Conservation (phyloP, 2,329 filamentous ascomycete genomes). For the Trematosphaeria pertusa region DNA sequence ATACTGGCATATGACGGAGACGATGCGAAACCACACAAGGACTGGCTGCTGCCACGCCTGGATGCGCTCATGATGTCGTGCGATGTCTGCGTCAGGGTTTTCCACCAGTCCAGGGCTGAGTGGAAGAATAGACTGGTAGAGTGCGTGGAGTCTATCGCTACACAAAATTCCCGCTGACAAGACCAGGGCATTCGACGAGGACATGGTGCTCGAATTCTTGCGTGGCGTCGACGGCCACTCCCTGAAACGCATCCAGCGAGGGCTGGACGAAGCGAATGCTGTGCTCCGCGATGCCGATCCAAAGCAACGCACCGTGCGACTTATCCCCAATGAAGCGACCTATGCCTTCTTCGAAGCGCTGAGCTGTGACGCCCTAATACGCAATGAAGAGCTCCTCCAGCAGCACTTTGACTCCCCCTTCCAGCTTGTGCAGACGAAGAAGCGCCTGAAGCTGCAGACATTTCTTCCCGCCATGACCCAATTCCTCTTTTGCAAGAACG, state of each 20-base stretch:
- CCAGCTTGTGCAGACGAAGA: constrained; percentile 77
- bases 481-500: constrained; percentile 81
- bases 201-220: constrained; percentile 54
- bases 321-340: constrained; percentile 67
- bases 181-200: constrained; percentile 48
- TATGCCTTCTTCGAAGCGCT: constrained; percentile 87
- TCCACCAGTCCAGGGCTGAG: constrained; percentile 52
- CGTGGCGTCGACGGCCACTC: constrained; percentile 55
- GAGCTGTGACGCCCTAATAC: constrained; percentile 81
- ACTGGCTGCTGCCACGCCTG: constrained; percentile 50
- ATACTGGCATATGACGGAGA: constrained; percentile 58
- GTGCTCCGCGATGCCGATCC: constrained; percentile 55
- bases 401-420: constrained; percentile 83
- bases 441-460: constrained; percentile 75
- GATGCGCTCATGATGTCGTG: constrained; percentile 53
- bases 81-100: constrained; percentile 59
- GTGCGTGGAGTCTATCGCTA: constrained; percentile 12
- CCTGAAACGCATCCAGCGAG: constrained; percentile 51
- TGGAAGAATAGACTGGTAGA: constrained; percentile 51
- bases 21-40: constrained; percentile 53
- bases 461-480: constrained; percentile 82
- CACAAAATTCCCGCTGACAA: constrained; percentile 16
- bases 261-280: constrained; percentile 50
- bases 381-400: constrained; percentile 59
- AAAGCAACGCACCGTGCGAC: constrained; percentile 57